Base-by-base conservation (phyloP, 768 basidiomycete genomes). In the Suillus lakei region DNA sequence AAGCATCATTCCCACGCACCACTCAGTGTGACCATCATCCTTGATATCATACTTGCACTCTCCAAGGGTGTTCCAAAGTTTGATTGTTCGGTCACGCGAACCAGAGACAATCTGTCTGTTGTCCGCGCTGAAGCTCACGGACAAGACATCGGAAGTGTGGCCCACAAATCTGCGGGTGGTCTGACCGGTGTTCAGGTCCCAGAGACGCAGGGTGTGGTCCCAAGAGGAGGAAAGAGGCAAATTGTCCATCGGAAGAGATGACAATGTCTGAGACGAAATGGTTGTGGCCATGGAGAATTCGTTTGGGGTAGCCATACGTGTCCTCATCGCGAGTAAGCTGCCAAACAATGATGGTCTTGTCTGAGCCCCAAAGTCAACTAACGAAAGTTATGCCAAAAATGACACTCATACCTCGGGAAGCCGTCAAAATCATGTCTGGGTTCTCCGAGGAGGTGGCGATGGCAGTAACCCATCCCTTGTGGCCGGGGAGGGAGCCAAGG, bases 281-380 rank as follows among this genome's bases (percentile, higher is more conserved):
- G 84, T 98, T 99, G 86, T 99, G 98, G 68, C 98, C 97, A 78
- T 95, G 92, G 66, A 99, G 91, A 75, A 98, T 93, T 77, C 92
- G 91, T 85, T 99, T 99, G 67, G 98, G 97, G 85, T 90, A 96
- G 64, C 98, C 98, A 79, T 96, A 98, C 58, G 88, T 82, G 70
- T 91, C 89, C 70, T 96, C 92, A 66, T 93, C 92, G 70, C 98
- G 93, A 72, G 97, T 98, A 77, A 99, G 85, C 79, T 95, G 92
- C 98, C 98, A 99, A 77, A 98, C 96, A 78, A 99, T 98, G 85
- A 98, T 94, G 63, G 95, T 98, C 89, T 98, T 99, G 91, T 99
- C 98, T 97, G 78, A 68, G 69, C 68, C 70, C 69, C 66, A 73
- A 70, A 73, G 71, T 69, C 70, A 73, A 71, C 72, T 65, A 60